Evolutionary conservation across 768 basidiomycete genomes (phyloP), one percentile per base, ranked within the genome.

Genomic region (Pisolithus orientalis): DNA sequence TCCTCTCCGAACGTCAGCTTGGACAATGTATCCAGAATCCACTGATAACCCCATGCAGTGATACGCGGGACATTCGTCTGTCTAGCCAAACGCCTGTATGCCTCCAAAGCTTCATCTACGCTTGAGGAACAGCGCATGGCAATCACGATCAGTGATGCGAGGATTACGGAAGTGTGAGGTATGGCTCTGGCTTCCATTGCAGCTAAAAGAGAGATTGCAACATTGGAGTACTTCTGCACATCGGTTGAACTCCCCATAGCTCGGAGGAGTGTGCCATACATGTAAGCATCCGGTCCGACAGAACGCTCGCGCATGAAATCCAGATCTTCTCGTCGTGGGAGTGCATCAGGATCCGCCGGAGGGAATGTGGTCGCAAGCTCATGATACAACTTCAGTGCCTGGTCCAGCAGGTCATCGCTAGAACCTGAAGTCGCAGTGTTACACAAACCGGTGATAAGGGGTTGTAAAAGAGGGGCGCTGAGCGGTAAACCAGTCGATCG

Each of bases 21-120:
- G 61, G 80, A 78, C 58, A 89, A 84, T 3, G 79, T 76, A 54
- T 79, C 70, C 49, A 92, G 74, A 52, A 94, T 81, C 42, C 78
- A 72, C 8, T 72, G 68, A 63, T 84, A 91, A 9, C 82, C 85
- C 43, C 74, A 70, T 54, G 78, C 75, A 53, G 82, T 78, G 51
- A 90, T 67, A 27, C 63, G 34, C 39, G 62, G 63, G 10, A 62
- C 61, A 47, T 56, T 53, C 54, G 42, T 52, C 42, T 54, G 55
- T 68, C 60, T 51, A 62, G 59, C 59, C 70, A 65, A 69, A 58
- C 51, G 68, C 56, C 57, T 71, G 66, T 94, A 95, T 0, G 78
- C 71, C 14, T 77, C 68, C 50, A 88, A 78, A 0, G 90, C 88
- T 11, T 82, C 79, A 25, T 78, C 71, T 44, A 80, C 75, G 39